These are phyloP conservation scores for Clitopilus hobsonii DNA, from an alignment of 768 basidiomycete genomes.

Conservation along the genomic window DNA sequence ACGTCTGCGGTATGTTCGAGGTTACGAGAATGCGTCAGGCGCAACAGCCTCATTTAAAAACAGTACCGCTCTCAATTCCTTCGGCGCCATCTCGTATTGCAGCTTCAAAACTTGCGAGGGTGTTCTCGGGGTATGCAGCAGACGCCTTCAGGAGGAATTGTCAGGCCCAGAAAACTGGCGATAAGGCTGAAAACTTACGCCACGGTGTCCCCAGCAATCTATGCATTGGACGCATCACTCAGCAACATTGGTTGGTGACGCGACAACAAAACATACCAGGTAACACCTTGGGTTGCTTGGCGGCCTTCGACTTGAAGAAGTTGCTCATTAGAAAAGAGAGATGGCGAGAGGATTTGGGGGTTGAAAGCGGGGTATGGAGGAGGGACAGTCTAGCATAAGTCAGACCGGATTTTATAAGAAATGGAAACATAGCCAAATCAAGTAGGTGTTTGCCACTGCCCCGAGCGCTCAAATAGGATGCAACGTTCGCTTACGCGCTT, in stretches of 20 bases:
- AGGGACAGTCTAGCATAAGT: background rate
- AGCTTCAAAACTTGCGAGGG: constrained; percentile 89
- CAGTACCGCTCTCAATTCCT: constrained; percentile 93
- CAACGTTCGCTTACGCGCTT: background rate
- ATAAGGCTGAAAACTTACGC: constrained; percentile 27
- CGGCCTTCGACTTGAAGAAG: background rate
- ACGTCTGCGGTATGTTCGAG: constrained; percentile 66
- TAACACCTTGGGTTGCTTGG: constrained; percentile 11
- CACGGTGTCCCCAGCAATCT: constrained; percentile 71
- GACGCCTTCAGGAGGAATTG: constrained; percentile 55
- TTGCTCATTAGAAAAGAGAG: constrained; percentile 1
- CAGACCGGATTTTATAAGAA: background rate
- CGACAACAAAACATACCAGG: constrained; percentile 22
- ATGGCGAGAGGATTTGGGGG: background rate
- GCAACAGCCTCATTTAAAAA: constrained; percentile 31
- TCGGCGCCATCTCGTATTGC: constrained; percentile 95
- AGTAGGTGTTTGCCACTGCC: background rate
- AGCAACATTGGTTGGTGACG: background rate
- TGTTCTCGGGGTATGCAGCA: constrained; percentile 87
- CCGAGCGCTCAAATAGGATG: background rate
- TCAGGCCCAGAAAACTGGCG: background rate
- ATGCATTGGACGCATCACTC: background rate
- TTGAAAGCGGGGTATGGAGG: background rate
- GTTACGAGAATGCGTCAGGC: constrained; percentile 41
- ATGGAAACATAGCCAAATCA: background rate